phyloP scores from a whole-genome alignment of 2,329 filamentous ascomycete genomes.

The Fonsecaea monophora region DNA sequence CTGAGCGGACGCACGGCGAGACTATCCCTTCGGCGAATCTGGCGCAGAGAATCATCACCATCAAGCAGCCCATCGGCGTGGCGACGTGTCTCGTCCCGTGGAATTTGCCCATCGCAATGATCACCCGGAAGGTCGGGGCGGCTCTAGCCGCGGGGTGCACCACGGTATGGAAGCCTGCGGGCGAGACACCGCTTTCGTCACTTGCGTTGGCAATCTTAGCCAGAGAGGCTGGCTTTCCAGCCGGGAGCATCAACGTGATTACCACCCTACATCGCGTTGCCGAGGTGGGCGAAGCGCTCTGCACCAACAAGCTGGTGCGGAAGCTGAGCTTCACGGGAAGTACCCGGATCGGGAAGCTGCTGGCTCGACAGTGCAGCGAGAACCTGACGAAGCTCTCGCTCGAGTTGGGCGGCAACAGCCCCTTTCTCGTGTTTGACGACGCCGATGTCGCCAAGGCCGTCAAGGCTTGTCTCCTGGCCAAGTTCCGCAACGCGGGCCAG shows the following conservation, averaged over 20 bases:
- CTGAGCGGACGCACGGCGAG: conserved; percentile 65
- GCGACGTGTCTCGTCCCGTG: conserved; percentile 71
- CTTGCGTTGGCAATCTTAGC: conserved; percentile 69
- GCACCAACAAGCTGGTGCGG: conserved; percentile 56
- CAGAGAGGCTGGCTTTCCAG: conserved; percentile 61
- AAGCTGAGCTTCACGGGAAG: conserved; percentile 65
- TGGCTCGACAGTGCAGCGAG: conserved; percentile 64
- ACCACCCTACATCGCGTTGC: conserved; percentile 55
- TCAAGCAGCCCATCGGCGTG: conserved; percentile 68
- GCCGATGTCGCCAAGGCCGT: conserved; percentile 58
- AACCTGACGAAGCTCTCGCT: conserved; percentile 68
- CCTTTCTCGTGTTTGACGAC: conserved; percentile 68
- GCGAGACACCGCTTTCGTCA: conserved; percentile 68
- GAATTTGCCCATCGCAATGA: conserved; percentile 74
- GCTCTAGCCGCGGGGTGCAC: conserved; percentile 71
- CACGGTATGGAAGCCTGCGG: conserved; percentile 71
- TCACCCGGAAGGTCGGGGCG: conserved; percentile 69
- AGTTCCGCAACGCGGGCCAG: conserved; percentile 69
- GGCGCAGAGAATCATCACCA: conserved; percentile 69
- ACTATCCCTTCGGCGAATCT: conserved; percentile 66
- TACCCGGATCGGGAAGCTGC: conserved; percentile 66
- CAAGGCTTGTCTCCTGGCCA: conserved; percentile 11
- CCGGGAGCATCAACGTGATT: conserved; percentile 65
- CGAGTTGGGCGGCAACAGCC: conserved; percentile 69
- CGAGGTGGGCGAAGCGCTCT: conserved; percentile 50